Percentiles rank a stretch among this genome's conserved stretches.
Conservation (phyloP, 805 yeast genomes). For the Starmerella sirachaensis region DNA sequence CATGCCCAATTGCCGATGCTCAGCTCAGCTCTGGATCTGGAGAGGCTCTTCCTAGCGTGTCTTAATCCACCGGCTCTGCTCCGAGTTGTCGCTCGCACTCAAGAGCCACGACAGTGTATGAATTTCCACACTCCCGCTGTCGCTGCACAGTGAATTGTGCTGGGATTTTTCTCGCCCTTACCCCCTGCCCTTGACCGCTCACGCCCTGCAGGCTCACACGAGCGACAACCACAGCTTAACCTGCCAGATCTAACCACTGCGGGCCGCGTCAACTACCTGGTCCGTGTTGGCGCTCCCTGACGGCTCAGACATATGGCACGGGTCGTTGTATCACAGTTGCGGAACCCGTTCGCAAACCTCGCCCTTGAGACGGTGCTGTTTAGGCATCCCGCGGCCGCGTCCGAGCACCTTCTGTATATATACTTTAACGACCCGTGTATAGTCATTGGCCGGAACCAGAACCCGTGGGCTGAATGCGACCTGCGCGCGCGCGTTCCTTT, state of each 20-base stretch:
- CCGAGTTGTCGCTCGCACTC: too few relatives aligned
- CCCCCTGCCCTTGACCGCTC: too few relatives aligned
- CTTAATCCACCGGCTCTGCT: too few relatives aligned
- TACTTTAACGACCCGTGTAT: slow-evolving; percentile 75
- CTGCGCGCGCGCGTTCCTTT: slow-evolving; percentile 54
- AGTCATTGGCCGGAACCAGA: slow-evolving; percentile 93
- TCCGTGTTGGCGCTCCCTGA: background rate
- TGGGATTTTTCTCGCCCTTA: too few relatives aligned
- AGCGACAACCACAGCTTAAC: background rate
- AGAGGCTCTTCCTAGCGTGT: too few relatives aligned
- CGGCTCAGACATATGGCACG: slow-evolving; percentile 32
- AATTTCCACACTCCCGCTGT: too few relatives aligned
- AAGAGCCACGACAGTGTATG: too few relatives aligned
- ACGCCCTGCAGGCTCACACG: too few relatives aligned
- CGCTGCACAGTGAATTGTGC: too few relatives aligned
- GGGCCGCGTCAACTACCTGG: background rate
- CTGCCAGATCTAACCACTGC: background rate
- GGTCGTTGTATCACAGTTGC: slow-evolving; percentile 44
- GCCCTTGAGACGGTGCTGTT: slow-evolving; percentile 76
- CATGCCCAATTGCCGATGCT: too few relatives aligned
- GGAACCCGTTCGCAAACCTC: slow-evolving; percentile 61
- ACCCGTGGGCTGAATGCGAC: slow-evolving; percentile 81
- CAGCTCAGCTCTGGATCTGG: too few relatives aligned
- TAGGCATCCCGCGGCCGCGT: slow-evolving; percentile 25
- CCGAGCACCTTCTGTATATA: slow-evolving; percentile 47